phyloP scores from a whole-genome alignment of 1,284 basidiomycete genomes.

The Malassezia globosa region DNA sequence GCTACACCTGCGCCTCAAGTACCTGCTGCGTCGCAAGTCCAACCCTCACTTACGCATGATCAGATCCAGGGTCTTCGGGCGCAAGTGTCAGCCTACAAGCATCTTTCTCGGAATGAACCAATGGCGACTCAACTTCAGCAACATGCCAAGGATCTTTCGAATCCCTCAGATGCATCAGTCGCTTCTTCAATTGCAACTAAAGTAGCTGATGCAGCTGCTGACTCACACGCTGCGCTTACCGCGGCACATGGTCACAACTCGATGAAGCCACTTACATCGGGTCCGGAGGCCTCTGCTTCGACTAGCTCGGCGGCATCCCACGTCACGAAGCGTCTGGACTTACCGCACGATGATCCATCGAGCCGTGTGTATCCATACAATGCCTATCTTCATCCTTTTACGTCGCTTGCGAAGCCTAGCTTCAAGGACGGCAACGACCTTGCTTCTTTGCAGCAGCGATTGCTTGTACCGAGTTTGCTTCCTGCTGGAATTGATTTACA shows the following conservation, averaged over 20 bases:
- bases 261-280: background rate
- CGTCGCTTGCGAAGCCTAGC: slow-evolving; percentile 49
- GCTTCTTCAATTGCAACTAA: slow-evolving; percentile 61
- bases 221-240: slow-evolving; percentile 55
- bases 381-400: slow-evolving; percentile 75
- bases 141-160: slow-evolving; percentile 52
- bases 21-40: slow-evolving; percentile 1
- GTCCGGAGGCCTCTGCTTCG: slow-evolving; percentile 9
- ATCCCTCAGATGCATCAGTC: slow-evolving; percentile 53
- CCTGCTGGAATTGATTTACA: slow-evolving; percentile 88
- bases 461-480: slow-evolving; percentile 77
- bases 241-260: slow-evolving; percentile 44
- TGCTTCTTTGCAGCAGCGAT: slow-evolving; percentile 63
- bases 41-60: slow-evolving; percentile 48
- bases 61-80: slow-evolving; percentile 74
- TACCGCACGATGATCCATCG: slow-evolving; percentile 56
- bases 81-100: slow-evolving; percentile 81
- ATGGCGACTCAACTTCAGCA: slow-evolving; percentile 66
- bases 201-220: slow-evolving; percentile 60
- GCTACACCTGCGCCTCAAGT: background rate
- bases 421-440: slow-evolving; percentile 31
- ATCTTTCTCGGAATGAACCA: slow-evolving; percentile 65
- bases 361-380: slow-evolving; percentile 90
- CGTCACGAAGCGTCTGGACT: slow-evolving; percentile 32
- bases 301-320: background rate